Percentiles rank a stretch among this genome's conserved stretches.
phyloP scores from a whole-genome alignment of 129 eudicot species.

The Flaveria trinervia region DNA sequence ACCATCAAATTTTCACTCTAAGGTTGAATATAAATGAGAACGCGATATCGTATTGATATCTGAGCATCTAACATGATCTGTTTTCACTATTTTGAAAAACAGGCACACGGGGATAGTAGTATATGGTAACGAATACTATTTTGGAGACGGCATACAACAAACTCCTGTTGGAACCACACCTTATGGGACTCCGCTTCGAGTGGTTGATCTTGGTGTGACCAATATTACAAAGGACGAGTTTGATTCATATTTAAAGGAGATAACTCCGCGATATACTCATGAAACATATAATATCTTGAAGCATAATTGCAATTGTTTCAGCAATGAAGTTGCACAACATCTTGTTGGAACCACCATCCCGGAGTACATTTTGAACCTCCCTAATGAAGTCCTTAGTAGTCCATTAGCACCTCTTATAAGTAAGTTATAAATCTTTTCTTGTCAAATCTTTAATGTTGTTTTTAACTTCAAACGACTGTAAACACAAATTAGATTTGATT shows the following conservation, averaged over 20 bases:
- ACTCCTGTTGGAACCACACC: constrained; percentile 66
- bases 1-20: not conserved
- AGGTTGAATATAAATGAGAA: not conserved
- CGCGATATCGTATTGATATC: constrained; percentile 11
- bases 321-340: constrained; percentile 89
- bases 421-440: constrained; percentile 39
- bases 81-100: constrained; percentile 19
- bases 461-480: too few relatives aligned
- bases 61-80: constrained; percentile 2
- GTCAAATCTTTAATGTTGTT: not conserved
- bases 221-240: constrained; percentile 70
- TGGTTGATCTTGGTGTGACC: constrained; percentile 73
- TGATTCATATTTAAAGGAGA: constrained; percentile 67
- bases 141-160: constrained; percentile 83
- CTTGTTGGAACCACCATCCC: constrained; percentile 69
- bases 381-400: constrained; percentile 77
- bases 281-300: constrained; percentile 76
- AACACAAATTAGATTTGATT: not conserved
- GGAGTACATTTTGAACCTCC: constrained; percentile 77
- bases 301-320: constrained; percentile 88
- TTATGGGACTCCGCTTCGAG: constrained; percentile 75
- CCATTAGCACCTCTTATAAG: constrained; percentile 77
- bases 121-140: constrained; percentile 76
- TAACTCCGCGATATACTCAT: constrained; percentile 79
- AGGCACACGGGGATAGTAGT: constrained; percentile 64